Conservation (phyloP, 1,284 basidiomycete species). For the Psilocybe mexicana region DNA sequence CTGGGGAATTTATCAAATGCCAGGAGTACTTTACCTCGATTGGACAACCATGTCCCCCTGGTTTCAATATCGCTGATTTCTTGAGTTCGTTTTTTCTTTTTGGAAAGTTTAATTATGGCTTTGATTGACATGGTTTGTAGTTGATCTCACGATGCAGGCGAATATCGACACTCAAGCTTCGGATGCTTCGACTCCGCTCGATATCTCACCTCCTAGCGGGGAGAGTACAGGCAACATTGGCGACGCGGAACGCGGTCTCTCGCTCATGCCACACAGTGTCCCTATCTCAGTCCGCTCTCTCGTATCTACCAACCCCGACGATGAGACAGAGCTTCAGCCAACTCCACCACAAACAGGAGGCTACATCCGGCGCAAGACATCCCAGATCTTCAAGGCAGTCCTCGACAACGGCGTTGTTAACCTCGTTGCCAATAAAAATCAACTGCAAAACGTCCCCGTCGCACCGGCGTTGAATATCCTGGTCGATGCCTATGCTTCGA, state of each 20-base stretch:
- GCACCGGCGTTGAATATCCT: constrained; percentile 74
- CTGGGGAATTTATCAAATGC: constrained; percentile 74
- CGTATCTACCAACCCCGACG: constrained; percentile 32
- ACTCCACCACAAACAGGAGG: constrained; percentile 47
- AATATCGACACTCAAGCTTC: constrained; percentile 43
- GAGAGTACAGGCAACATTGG: constrained; percentile 42
- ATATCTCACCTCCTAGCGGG: constrained; percentile 35
- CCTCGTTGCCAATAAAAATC: constrained; percentile 32
- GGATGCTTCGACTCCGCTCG: constrained; percentile 9
- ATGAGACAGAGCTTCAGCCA: constrained; percentile 58
- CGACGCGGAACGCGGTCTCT: constrained; percentile 66
- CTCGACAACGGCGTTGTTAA: constrained; percentile 31
- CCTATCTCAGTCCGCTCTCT: constrained; percentile 40
- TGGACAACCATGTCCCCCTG: constrained; percentile 86
- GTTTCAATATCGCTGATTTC: constrained; percentile 97
- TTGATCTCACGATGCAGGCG: constrained; percentile 87
- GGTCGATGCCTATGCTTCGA: constrained; percentile 70
- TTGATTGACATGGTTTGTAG: constrained; percentile 23
- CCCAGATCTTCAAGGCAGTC: constrained; percentile 73
- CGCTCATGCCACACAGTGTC: constrained; percentile 29
- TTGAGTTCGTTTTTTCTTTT: constrained; percentile 61
- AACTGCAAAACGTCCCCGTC: constrained; percentile 38
- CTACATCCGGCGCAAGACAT: constrained; percentile 75
- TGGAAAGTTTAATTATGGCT: background rate
- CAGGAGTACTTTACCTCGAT: constrained; percentile 81